Evolutionary conservation across 495 filamentous ascomycete genomes (phyloP), one percentile per base, ranked within the genome.

Genomic region (Glonium stellatum): DNA sequence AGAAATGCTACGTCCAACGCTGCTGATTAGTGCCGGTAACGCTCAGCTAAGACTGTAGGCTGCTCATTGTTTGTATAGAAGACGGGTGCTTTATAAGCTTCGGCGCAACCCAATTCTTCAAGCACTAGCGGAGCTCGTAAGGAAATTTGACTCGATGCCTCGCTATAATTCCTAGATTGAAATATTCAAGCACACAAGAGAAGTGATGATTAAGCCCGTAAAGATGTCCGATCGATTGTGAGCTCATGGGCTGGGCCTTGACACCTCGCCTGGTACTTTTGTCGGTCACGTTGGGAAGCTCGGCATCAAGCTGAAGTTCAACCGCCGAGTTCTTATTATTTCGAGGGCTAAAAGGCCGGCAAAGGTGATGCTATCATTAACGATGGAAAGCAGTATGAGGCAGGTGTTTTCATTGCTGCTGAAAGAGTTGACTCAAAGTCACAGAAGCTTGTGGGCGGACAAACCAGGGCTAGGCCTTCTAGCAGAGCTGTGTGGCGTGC

Each of bases 361-460:
- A 73, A 81, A 60, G 80, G 80, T 6, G 82, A 82, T 23, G 80
- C 35, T 55, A 36, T 84, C 37, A 68, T 75, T 10, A 73, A 79
- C 11, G 75, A 75, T 39, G 80, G 77, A 15, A 76, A 82, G 69
- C 69, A 75, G 10, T 71, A 83, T 21, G 66, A 72, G 0, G 84
- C 75, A 0, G 79, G 87, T 61, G 74, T 86, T 4, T 81, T 87
- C 0, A 70, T 87, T 44, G 83, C 82, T 5, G 84, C 84, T 15
- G 84, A 87, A 63, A 84, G 84, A 0, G 80, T 87, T 4, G 73
- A 84, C 11, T 84, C 81, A 18, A 80, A 75, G 44, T 80, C 80
- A n/a, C 70, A 82, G 52, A 82, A 78, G 57, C 74, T 86, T 31
- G 82, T 85, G 4, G 64, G 74, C 13, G 84, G 81, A 3, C 71